Base-by-base conservation (phyloP, 2,329 filamentous ascomycete species). In the Trichophyton simii region DNA sequence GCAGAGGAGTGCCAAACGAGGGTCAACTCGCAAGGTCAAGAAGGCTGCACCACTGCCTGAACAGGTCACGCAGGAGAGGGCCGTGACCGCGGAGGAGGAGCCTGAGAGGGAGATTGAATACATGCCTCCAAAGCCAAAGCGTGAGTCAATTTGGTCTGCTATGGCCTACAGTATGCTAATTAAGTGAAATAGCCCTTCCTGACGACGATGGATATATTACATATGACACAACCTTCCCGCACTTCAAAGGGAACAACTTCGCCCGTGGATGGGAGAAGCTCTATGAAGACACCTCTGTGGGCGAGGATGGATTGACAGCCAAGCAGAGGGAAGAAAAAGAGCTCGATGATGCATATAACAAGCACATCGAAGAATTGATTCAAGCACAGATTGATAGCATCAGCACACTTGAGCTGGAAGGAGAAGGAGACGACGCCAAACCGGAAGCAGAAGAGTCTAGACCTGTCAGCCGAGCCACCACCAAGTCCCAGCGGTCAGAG, bases 51-150 rank as follows among this genome's bases (percentile, higher is more conserved):
- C 60, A 36, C 11, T 60, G 52, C 48, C 46, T 42, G 36, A 28
- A 20, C 41, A 42, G 42, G 25, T 4, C 3, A 57, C 50, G 22
- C 34, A 55, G 36, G 36, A 61, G 42, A 79, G 72, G 52, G 65
- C 72, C 58, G 64, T 72, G 15, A 78, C 80, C 3, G 82, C 86
- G 59, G 74, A 76, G 44, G 72, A 70, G 11, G 71, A 74, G n/a
- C 76, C 80, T 63, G 79, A 88, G 52, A 84, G 86, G 28, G 91
- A 96, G 60, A 84, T 92, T 63, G 94, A 97, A 78, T 96, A 95
- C 72, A 91, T 90, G 71, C 90, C 92, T 4, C 89, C 90, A 0
- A 86, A 80, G 63, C 82, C 85, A 0, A 81, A 81, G 66, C 77
- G 78, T 79, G 70, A 61, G 70, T 61, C 6, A 28, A 48, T 20